These are phyloP conservation scores for Penicillium steckii DNA, from an alignment of 495 filamentous ascomycete genomes.

Conservation along the genomic window DNA sequence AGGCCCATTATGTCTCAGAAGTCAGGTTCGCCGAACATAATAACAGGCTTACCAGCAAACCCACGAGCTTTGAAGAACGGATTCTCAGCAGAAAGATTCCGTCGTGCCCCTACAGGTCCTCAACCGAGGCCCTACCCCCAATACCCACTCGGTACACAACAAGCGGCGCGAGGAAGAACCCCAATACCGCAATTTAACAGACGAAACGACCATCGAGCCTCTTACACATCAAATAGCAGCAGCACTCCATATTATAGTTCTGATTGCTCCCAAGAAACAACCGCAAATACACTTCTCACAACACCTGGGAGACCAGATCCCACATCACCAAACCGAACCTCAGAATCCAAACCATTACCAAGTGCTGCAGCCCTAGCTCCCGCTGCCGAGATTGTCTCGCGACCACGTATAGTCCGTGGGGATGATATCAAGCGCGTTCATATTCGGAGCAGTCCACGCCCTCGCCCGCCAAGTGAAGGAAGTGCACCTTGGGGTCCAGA, in stretches of 20 bases:
- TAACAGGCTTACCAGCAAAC: conserved; percentile 37
- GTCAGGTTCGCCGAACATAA: conserved; percentile 7
- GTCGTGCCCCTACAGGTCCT: conserved; percentile 6
- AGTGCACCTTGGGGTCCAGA: conserved; percentile 32
- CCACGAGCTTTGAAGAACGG: conserved; percentile 37
- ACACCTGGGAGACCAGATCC: conserved; percentile 1
- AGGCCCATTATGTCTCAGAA: conserved; percentile 3
- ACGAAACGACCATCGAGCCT: neutral
- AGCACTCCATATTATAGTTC: conserved; percentile 6
- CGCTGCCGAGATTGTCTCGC: conserved; percentile 30
- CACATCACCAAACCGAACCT: neutral
- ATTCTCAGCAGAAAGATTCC: conserved; percentile 17
- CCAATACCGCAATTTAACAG: conserved; percentile 3
- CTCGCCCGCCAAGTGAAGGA: conserved; percentile 25
- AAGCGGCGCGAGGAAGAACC: neutral
- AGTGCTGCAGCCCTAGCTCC: conserved; percentile 11
- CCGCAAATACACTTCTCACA: conserved; percentile 9
- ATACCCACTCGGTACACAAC: neutral
- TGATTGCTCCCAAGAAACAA: conserved; percentile 5
- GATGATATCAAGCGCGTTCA: conserved; percentile 40
- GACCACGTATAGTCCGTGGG: conserved; percentile 33
- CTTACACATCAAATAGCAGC: conserved; percentile 10
- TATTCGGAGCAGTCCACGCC: conserved; percentile 30
- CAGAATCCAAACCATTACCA: neutral
- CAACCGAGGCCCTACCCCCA: neutral